Conservation (phyloP, 768 basidiomycete genomes). For the Tricholoma flavovirens region DNA sequence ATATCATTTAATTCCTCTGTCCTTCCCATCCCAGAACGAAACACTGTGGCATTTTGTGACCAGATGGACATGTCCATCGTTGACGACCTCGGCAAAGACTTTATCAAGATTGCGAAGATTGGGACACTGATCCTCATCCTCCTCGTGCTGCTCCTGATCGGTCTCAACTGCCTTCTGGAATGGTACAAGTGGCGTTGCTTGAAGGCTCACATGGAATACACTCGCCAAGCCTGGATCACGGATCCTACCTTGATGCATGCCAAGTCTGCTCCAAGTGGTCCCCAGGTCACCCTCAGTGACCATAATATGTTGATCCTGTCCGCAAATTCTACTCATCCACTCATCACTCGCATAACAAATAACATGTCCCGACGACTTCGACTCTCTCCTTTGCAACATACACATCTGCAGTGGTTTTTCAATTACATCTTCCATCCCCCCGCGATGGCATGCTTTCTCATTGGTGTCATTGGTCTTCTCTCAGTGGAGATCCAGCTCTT, state of each 20-base stretch:
- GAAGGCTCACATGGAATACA: slow-evolving; percentile 57
- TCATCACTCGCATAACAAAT: slow-evolving; percentile 63
- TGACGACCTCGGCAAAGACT: slow-evolving; percentile 75
- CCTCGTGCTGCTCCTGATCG: slow-evolving; percentile 67
- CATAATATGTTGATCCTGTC: slow-evolving; percentile 78
- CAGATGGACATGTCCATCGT: slow-evolving; percentile 78
- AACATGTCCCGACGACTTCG: slow-evolving; percentile 43
- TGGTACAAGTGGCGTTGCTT: slow-evolving; percentile 86
- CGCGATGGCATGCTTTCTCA: slow-evolving; percentile 84
- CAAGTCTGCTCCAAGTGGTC: slow-evolving; percentile 29
- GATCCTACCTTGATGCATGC: slow-evolving; percentile 59
- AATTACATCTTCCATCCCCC: slow-evolving; percentile 90
- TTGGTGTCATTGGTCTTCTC: slow-evolving; percentile 87
- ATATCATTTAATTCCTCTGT: slow-evolving; percentile 65
- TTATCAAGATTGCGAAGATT: slow-evolving; percentile 77
- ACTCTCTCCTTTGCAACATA: slow-evolving; percentile 57
- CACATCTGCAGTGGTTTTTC: slow-evolving; percentile 80
- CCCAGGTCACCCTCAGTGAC: slow-evolving; percentile 57
- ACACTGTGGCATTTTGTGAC: slow-evolving; percentile 67
- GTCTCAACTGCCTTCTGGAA: slow-evolving; percentile 68
- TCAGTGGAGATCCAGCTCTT: slow-evolving; percentile 83
- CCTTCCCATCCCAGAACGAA: slow-evolving; percentile 72
- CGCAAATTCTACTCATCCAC: slow-evolving; percentile 62
- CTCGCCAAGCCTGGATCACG: slow-evolving; percentile 70
- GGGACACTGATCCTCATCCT: slow-evolving; percentile 69